phyloP scores from a whole-genome alignment of 495 filamentous ascomycete genomes.

The Rhypophila decipiens region DNA sequence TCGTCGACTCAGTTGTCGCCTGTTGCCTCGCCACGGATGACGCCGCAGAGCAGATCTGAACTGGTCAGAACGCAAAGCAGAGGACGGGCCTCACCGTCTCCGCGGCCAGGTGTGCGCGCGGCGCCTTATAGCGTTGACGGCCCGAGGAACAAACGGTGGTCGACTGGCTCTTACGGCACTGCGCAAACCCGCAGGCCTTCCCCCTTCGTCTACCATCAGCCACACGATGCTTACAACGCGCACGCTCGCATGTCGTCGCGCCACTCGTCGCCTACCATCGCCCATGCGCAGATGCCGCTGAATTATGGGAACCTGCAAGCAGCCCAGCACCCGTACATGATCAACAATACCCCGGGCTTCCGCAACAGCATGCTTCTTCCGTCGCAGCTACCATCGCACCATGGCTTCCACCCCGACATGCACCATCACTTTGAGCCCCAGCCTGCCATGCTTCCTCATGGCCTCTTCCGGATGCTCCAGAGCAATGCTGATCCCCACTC shows the following conservation, averaged over 20 bases:
- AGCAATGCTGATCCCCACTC: constrained; percentile 61
- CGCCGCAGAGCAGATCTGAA: constrained; percentile 48
- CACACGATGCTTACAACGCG: constrained; percentile 43
- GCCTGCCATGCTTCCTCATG: constrained; percentile 54
- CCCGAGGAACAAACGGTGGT: constrained; percentile 63
- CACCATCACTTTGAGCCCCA: constrained; percentile 48
- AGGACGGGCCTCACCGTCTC: constrained; percentile 59
- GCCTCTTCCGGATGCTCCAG: constrained; percentile 60
- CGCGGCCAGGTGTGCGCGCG: constrained; percentile 55
- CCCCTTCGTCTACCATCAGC: constrained; percentile 48
- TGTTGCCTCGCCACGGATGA: constrained; percentile 54
- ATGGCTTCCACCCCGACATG: constrained; percentile 36
- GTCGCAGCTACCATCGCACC: constrained; percentile 41
- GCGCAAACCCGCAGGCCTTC: constrained; percentile 45
- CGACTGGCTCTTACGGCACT: constrained; percentile 58
- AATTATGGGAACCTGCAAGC: constrained; percentile 50
- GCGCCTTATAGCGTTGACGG: constrained; percentile 58
- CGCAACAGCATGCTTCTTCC: constrained; percentile 43
- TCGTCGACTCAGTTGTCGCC: constrained; percentile 54
- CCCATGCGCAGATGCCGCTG: constrained; percentile 44
- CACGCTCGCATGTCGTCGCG: constrained; percentile 39
- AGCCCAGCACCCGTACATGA: constrained; percentile 44
- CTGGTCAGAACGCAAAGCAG: constrained; percentile 53
- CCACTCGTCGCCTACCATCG: constrained; percentile 50
- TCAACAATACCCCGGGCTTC: constrained; percentile 40